Base-by-base conservation (phyloP, 2,329 filamentous ascomycete species). In the Aspergillus unguis region DNA sequence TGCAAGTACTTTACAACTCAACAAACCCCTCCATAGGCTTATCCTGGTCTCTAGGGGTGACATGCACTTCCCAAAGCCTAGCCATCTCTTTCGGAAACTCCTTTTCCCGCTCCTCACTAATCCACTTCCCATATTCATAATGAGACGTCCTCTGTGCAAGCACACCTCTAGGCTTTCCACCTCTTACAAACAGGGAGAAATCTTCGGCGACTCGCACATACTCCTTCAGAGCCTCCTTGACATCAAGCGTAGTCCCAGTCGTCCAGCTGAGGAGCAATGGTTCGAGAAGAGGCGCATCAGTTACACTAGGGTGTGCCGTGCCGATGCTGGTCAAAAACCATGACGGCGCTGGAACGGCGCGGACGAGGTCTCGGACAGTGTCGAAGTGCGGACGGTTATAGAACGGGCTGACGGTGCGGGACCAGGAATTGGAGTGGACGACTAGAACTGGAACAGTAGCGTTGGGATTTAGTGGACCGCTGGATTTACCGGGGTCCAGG, bases 381-480 rank as follows among this genome's bases (percentile, higher is more conserved):
- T 49, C 47, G 17, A 49, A 49, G 47, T 49, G 47, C 17, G 47
- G 47, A 3, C 47, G 47, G 37, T 42, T 42, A 38, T 49, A 49
- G 37, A 49, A 49, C 5, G 37, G 37, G 37, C 47, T 49, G 28
- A 49, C 37, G 11, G 26, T 49, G 29, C 47, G 47, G 17, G 47
- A 49, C 47, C 47, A 49, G 7, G 47, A 42, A 29, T 49, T 49
- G n/a, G 47, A 49, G 47, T 49, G 47, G n/a, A 49, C 47, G 17
- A 49, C 47, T n/a, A 49, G 17, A 10, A 49, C 43, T 26, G 47
- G 47, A 2, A 49, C 47, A 1, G 47, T 49, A 8, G 37, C 47
- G 29, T 49, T 49, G 29, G 47, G 47, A 38, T 49, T 49, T 11
- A 49, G 47, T 5, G 37, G 47, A n/a, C 47, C 47, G 37, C 47